Percentiles rank a stretch among this genome's conserved stretches.
Conservation (phyloP, 306 rosid species). For the Albizia julibrissin region DNA sequence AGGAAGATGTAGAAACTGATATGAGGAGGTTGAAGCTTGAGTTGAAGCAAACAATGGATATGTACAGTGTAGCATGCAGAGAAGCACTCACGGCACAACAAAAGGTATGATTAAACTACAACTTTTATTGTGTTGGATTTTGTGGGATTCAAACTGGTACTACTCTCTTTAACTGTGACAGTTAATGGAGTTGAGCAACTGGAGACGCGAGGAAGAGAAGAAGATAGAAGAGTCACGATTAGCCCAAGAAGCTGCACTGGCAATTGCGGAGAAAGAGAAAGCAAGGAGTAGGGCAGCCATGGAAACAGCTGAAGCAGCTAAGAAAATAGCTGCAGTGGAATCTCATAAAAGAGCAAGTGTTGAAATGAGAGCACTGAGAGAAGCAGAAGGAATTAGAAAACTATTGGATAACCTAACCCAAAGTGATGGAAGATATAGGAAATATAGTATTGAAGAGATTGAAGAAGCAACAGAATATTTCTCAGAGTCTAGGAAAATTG, state of each 20-base stretch:
- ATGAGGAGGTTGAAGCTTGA: conserved; percentile 88
- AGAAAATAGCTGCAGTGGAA: conserved; percentile 71
- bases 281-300: conserved; percentile 70
- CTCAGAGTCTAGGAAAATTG: conserved; percentile 65
- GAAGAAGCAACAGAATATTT: conserved; percentile 72
- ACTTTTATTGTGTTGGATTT: background rate
- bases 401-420: conserved; percentile 56
- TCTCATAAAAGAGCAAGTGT: conserved; percentile 54
- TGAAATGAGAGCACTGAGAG: conserved; percentile 59
- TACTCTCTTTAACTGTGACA: conserved; percentile 22
- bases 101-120: conserved; percentile 45
- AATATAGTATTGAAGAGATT: conserved; percentile 76
- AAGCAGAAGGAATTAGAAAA: conserved; percentile 71
- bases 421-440: conserved; percentile 64
- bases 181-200: conserved; percentile 62
- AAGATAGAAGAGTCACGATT: conserved; percentile 67
- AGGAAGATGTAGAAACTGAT: conserved; percentile 86
- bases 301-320: conserved; percentile 85
- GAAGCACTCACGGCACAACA: conserved; percentile 78
- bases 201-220: conserved; percentile 65
- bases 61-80: conserved; percentile 75
- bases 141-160: background rate
- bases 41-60: conserved; percentile 94
- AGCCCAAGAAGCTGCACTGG: conserved; percentile 73
- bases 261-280: conserved; percentile 78